phyloP scores from a whole-genome alignment of 139 green algal species.

The Yamagishiella unicocca region DNA sequence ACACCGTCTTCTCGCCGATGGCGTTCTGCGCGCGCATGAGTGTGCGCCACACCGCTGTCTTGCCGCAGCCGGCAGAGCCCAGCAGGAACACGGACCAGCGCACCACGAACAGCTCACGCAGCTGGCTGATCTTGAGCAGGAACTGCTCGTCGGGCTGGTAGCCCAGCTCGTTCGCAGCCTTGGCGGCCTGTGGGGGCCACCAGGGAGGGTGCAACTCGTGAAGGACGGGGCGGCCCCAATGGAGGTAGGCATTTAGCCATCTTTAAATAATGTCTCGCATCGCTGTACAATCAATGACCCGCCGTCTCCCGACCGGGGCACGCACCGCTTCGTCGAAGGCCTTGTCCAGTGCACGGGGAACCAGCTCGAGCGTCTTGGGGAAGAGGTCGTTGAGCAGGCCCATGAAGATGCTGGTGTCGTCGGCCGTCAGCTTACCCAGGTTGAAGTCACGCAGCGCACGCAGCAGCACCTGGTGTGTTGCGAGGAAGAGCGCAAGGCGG shows the following conservation, averaged over 20 bases:
- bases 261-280: too few relatives aligned
- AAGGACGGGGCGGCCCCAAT: too few relatives aligned
- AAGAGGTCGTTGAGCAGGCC: slow-evolving; percentile 90
- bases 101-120: slow-evolving; percentile 87
- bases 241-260: too few relatives aligned
- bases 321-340: slow-evolving; percentile 83
- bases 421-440: slow-evolving; percentile 84
- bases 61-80: slow-evolving; percentile 90
- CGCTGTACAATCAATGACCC: too few relatives aligned
- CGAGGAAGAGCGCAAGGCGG: neutral
- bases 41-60: slow-evolving; percentile 93
- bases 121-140: slow-evolving; percentile 82
- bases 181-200: slow-evolving; percentile 62
- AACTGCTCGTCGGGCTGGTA: slow-evolving; percentile 82
- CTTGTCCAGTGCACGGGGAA: slow-evolving; percentile 83
- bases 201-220: too few relatives aligned
- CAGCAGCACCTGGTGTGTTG: slow-evolving; percentile 82
- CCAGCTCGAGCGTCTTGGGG: slow-evolving; percentile 86
- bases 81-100: slow-evolving; percentile 90
- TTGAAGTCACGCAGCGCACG: slow-evolving; percentile 89
- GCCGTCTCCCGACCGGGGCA: neutral
- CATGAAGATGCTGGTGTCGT: slow-evolving; percentile 91
- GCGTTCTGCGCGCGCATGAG: slow-evolving; percentile 85
- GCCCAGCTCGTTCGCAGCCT: slow-evolving; percentile 74
- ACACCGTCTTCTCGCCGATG: slow-evolving; percentile 62